Evolutionary conservation across 305 asterid species (phyloP).

Genomic region (Solanum hybrid): DNA sequence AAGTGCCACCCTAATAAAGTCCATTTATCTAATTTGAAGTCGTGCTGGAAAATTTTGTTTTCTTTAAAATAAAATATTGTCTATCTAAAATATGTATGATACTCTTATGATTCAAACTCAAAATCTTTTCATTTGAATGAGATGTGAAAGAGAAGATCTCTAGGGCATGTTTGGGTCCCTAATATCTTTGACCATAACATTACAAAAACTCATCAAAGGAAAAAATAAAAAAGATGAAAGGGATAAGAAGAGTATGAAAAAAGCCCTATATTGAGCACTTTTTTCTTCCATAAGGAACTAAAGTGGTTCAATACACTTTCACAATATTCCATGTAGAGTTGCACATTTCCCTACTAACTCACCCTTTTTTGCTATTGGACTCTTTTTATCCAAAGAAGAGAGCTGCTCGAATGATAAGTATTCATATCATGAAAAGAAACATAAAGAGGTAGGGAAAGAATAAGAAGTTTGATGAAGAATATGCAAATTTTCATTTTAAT

Average conservation of each 20-base stretch:
- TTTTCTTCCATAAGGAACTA: neutral
- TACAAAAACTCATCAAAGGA: neutral
- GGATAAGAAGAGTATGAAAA: neutral
- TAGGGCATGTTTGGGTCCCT: neutral
- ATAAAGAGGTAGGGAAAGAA: no score
- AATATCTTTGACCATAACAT: neutral
- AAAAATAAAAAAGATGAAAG: neutral
- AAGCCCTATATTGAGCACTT: neutral
- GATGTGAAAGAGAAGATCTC: neutral
- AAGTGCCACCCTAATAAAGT: neutral
- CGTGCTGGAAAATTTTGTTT: neutral
- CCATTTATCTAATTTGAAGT: neutral
- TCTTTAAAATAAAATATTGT: no score
- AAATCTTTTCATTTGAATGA: neutral
- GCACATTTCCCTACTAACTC: neutral
- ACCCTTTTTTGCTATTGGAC: neutral
- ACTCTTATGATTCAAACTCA: neutral
- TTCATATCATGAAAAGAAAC: no score
- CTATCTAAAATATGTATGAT: neutral
- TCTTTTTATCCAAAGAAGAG: fast-evolving
- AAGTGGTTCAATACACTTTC: neutral
- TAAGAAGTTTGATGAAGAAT: neutral
- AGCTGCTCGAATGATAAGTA: neutral
- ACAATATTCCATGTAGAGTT: neutral
- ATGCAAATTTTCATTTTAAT: no score